A percentile compares a stretch with the other conserved stretches of the same genome.
These are phyloP conservation scores for Taiozyma sp. DNA, from an alignment of 1,139 yeast genomes.

Conservation along the genomic window DNA sequence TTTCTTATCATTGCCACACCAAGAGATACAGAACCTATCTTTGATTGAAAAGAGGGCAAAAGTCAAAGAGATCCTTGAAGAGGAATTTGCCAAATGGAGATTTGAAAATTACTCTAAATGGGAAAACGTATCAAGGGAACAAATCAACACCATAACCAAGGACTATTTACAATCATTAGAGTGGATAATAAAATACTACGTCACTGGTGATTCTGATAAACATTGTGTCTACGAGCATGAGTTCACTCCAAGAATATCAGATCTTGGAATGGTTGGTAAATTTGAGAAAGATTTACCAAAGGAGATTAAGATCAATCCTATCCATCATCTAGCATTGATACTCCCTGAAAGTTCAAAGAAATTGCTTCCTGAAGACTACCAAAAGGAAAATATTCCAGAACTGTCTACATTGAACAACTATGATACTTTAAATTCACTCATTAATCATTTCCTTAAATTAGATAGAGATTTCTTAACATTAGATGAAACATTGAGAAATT, in stretches of 20 bases:
- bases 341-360: constrained; percentile 5
- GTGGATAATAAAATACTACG: constrained; percentile 16
- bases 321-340: constrained; percentile 13
- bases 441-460: not conserved
- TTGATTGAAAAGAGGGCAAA: not conserved
- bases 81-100: not conserved
- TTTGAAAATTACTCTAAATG: constrained; percentile 1
- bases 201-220: not conserved
- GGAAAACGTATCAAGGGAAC: not conserved
- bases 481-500: not conserved
- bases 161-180: constrained; percentile 11
- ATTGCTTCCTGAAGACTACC: constrained; percentile 6
- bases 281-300: not conserved
- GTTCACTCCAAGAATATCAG: constrained; percentile 10
- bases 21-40: not conserved
- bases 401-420: not conserved
- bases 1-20: not conserved
- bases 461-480: not conserved
- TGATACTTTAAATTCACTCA: not conserved
- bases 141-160: not conserved
- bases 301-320: constrained; percentile 6
- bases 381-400: not conserved
- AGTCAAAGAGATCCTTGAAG: not conserved
- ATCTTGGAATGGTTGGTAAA: not conserved
- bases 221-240: constrained; percentile 6